Base-by-base conservation (phyloP, 2,329 filamentous ascomycete genomes). In the Fusarium graminum region DNA sequence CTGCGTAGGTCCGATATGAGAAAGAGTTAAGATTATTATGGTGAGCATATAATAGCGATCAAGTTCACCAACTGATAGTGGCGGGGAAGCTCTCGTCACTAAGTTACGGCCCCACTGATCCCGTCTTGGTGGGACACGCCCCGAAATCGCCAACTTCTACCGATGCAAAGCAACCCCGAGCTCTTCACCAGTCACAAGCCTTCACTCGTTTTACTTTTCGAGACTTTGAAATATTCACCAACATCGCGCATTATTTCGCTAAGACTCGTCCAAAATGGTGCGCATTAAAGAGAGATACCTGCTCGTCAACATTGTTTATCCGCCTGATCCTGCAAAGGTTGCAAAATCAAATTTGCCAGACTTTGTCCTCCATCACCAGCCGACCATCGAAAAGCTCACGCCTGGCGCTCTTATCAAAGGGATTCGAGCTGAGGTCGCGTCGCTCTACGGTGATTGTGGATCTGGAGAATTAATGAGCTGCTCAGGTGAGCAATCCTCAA, bases 261-360 rank as follows among this genome's bases (percentile, higher is more conserved):
- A 16, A 17, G 11, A 17, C 3, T 32, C 39, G 16, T 11, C 44
- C 29, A 65, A 34, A 46, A 97, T 99, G 95, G 95, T 99, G 61
- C 92, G 95, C 75, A 88, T 98, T 70, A 99, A 99, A 80, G 91
- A 97, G 79, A 90, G 95, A 73, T 99, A 99, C 78, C 86, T 99
- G 17, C 88, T 98, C n/a, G 88, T 98, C 64, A 92, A 97, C 76
- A 93, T 98, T 68, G 84, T 98, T 44, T 97, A 97, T 74, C 93
- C 94, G 0, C 84, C 88, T 8, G 81, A 86, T 13, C 65, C 81
- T 11, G 65, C 74, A 11, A 73, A 72, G 61, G 63, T 74, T 44
- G 67, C 71, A 61, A 78, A 76, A 57, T 47, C 75, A 32, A 76
- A 79, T 69, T 70, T 84, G 74, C 77, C 91, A 75, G 77, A 87